Evolutionary conservation across 176 grass and related monocot species (phyloP), one percentile per base, ranked within the genome.

Genomic region (Avena atlantica): DNA sequence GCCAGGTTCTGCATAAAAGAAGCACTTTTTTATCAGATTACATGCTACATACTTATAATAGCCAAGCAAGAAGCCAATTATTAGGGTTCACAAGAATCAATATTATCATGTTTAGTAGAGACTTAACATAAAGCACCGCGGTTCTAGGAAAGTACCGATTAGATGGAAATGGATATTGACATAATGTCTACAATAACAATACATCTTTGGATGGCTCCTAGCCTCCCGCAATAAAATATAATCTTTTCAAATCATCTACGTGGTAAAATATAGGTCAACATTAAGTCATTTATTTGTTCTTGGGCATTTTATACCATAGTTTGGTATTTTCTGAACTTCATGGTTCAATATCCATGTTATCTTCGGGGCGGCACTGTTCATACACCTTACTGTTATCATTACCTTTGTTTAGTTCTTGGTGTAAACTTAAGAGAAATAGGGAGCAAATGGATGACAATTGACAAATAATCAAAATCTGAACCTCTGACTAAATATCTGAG

Each of bases 1-100:
- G 95, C 92, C 52, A 97, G 87, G 48, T 94, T 92, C 90, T 97
- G 84, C 79, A 84, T 31, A 52, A 72, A 82, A 72, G 21, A 89
- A 87, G 60, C 48, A 84, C 14, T 53, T 55, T 59, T 57, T 55
- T 2, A 84, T 81, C 63, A 74, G 76, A 76, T 19, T 81, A 59
- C 17, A 8, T 15, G 4, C 37, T 67, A 48, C 8, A 87, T 8
- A 27, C 31, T 34, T 12, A 79, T 14, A 31, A 62, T 21, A 16
- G 5, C 6, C 34, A 79, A 0, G 24, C 8, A 55, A 5, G 17
- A 58, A 58, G 23, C 10, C 37, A 80, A 24, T 3, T 34, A 87
- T 24, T 40, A 80, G 3, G 44, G 9, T 66, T 2, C 67, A 73
- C 1, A 65, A 12, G 14, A 6, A 86, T 40, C 14, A 89, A 59